Evolutionary conservation across 169 alveolate species (phyloP).

Genomic region (Eimeria acervulina): DNA sequence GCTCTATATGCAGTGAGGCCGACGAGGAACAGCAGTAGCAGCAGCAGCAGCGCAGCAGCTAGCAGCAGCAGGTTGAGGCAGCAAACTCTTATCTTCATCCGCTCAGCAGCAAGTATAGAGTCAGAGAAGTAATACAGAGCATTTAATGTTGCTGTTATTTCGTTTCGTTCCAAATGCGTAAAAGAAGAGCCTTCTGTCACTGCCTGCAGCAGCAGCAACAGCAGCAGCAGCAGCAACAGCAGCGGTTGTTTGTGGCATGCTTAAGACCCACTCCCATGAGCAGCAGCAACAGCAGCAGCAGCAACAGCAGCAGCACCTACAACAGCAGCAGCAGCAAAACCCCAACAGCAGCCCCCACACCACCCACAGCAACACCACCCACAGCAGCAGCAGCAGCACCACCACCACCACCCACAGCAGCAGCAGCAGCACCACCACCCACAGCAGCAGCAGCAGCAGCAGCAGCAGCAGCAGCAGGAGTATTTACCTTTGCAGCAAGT

Average conservation of each 20-base stretch:
- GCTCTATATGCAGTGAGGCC: neutral
- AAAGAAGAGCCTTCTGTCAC: conserved; percentile 23
- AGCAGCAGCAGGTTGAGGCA: conserved; percentile 38
- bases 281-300: conserved; percentile 1
- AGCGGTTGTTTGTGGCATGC: conserved; percentile 90
- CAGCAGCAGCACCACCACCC: too few relatives aligned
- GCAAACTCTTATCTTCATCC: conserved; percentile 40
- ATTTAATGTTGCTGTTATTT: conserved; percentile 92
- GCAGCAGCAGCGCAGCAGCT: conserved; percentile 9
- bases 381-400: neutral
- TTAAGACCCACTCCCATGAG: conserved; percentile 89
- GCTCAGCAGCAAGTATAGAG: conserved; percentile 87
- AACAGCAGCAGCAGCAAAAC: conserved; percentile 26
- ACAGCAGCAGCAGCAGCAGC: neutral
- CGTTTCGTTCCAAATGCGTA: conserved; percentile 90
- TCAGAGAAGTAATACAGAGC: conserved; percentile 91
- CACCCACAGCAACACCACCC: neutral
- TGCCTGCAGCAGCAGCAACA: conserved; percentile 1
- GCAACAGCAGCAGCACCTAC: neutral
- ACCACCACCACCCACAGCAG: too few relatives aligned
- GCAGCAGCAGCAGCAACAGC: conserved; percentile 31
- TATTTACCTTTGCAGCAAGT: conserved; percentile 90
- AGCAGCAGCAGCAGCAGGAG: conserved; percentile 42
- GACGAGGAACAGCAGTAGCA: conserved; percentile 8
- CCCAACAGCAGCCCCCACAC: too few relatives aligned